phyloP scores from a whole-genome alignment of 2,329 filamentous ascomycete genomes.

The Colletotrichum melonis region DNA sequence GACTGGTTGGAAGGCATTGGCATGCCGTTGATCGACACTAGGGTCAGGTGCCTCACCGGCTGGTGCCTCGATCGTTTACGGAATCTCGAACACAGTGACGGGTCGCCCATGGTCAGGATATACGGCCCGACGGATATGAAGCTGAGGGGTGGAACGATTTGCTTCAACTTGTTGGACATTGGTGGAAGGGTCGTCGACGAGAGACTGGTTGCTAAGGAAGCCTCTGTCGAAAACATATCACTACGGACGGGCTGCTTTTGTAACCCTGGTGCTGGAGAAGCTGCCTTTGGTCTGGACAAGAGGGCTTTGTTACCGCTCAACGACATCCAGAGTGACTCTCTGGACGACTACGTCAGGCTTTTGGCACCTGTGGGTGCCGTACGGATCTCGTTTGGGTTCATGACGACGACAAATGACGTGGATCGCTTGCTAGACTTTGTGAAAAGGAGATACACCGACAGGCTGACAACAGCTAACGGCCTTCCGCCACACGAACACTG shows the following conservation, averaged over 20 bases:
- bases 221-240: slow-evolving; percentile 47
- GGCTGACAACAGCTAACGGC: slow-evolving; percentile 30
- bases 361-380: slow-evolving; percentile 47
- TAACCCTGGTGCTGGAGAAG: slow-evolving; percentile 53
- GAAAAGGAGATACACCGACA: slow-evolving; percentile 45
- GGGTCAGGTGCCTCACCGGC: slow-evolving; percentile 50
- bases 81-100: slow-evolving; percentile 46
- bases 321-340: slow-evolving; percentile 17
- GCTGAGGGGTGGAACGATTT: slow-evolving; percentile 49
- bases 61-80: slow-evolving; percentile 48
- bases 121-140: slow-evolving; percentile 48
- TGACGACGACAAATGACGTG: slow-evolving; percentile 48
- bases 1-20: slow-evolving; percentile 48
- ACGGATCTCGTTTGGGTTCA: slow-evolving; percentile 52
- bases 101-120: slow-evolving; percentile 45
- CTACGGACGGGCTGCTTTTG: slow-evolving; percentile 56
- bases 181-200: slow-evolving; percentile 49
- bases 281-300: slow-evolving; percentile 44
- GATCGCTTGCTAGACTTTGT: slow-evolving; percentile 50
- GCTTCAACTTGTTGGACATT: slow-evolving; percentile 52
- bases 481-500: slow-evolving; percentile 28
- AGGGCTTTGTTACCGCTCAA: slow-evolving; percentile 32
- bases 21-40: slow-evolving; percentile 41
- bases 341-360: slow-evolving; percentile 40
- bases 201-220: slow-evolving; percentile 48